These are phyloP conservation scores for Proliferodiscus dingleyae DNA, from an alignment of 2,329 filamentous ascomycete species.

Conservation along the genomic window DNA sequence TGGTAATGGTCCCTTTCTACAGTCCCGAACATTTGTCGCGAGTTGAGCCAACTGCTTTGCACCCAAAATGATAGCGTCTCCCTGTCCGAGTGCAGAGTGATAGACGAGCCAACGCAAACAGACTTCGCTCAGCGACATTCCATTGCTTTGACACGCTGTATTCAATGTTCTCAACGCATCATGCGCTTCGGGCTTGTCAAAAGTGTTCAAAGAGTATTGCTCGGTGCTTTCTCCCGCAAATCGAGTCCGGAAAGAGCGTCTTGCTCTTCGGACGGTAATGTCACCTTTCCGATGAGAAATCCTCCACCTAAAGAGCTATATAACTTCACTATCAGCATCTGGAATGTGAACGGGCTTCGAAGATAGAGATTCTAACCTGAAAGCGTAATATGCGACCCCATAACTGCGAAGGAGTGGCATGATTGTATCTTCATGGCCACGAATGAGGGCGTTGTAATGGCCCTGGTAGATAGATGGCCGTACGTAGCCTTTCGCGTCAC, in stretches of 20 bases:
- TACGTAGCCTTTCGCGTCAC: constrained; percentile 73
- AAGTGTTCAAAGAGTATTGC: constrained; percentile 5
- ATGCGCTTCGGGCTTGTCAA: constrained; percentile 29
- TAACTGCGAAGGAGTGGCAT: constrained; percentile 67
- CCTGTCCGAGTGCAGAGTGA: constrained; percentile 26
- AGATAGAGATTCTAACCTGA: constrained; percentile 44
- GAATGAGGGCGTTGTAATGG: constrained; percentile 78
- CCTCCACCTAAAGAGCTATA: constrained; percentile 23
- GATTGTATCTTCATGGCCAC: constrained; percentile 68
- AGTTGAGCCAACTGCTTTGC: constrained; percentile 18
- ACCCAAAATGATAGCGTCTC: constrained; percentile 29
- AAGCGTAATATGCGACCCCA: constrained; percentile 69
- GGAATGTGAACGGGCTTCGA: too few relatives aligned
- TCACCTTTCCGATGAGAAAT: constrained; percentile 30
- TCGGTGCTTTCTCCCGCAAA: not conserved
- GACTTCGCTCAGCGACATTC: constrained; percentile 35
- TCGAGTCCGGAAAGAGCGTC: not conserved
- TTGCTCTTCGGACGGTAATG: not conserved
- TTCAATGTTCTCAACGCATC: constrained; percentile 33
- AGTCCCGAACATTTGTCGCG: constrained; percentile 12
- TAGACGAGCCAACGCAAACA: constrained; percentile 39
- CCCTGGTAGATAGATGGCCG: constrained; percentile 75
- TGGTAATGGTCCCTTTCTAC: constrained; percentile 25
- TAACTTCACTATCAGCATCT: not conserved
- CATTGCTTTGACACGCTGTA: constrained; percentile 37